Base-by-base conservation (phyloP, 2,329 filamentous ascomycete species). In the Colletotrichum sojae region DNA sequence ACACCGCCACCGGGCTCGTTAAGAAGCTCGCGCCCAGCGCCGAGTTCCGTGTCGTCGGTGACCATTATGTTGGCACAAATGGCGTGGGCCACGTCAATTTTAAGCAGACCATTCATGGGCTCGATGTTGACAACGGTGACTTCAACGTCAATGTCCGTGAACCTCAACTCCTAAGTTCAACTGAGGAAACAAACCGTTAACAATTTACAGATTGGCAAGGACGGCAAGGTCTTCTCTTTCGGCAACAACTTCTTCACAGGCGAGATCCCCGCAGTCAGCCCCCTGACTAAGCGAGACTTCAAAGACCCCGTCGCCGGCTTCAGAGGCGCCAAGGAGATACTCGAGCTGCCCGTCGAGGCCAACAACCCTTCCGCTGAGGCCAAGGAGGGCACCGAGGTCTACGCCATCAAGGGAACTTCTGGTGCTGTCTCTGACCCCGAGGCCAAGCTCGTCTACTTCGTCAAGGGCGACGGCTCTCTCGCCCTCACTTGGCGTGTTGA, bases 111-210 rank as follows among this genome's bases (percentile, higher is more conserved):
- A 79, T 78, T 43, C 83, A 87, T 68, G 85, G 82, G 4, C 73
- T 88, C 13, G 86, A 87, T 66, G 83, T 88, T 65, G 86, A 87
- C 73, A 87, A 87, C 73, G 83, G 84, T 4, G 83, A 86, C 73
- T 86, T 86, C 74, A 87, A 87, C 69, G 83, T 88, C 62, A 87
- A 88, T 69, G 84, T 87, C 10, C 3, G 31, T 36, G 27, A 31
- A 25, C 22, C 22, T n/a, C 73, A 78, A 83, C 78, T n/a, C 6
- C 25, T 36, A 6, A 5, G 36, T 10, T 48, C 56, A 40, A 5
- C 69, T 6, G 5, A 52, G 27, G 59, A 70, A n/a, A 16, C 13
- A 56, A 6, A 36, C 6, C 13, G 36, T 18, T 48, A 3, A 68
- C 36, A 45, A 20, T 8, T 6, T 5, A 45, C 51, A 86, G 84